Evolutionary conservation across 495 filamentous ascomycete species (phyloP).

Genomic region (Talaromyces wortmannii): DNA sequence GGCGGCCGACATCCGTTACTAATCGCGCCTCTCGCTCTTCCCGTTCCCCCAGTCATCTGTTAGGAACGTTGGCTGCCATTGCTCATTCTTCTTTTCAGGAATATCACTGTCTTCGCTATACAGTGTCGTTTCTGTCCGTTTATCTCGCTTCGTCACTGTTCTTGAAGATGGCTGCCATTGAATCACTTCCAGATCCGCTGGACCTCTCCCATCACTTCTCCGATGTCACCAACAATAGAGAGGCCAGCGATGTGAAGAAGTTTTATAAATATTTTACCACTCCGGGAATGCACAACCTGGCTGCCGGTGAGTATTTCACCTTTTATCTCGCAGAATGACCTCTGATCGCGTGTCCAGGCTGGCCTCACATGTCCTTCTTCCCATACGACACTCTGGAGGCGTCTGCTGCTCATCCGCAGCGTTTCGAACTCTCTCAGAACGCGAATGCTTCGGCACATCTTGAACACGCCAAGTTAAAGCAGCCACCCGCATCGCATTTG

Average conservation of each 20-base stretch:
- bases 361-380: conserved; percentile 76
- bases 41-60: too few relatives aligned
- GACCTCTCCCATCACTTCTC: conserved; percentile 80
- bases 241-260: conserved; percentile 59
- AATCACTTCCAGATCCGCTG: conserved; percentile 29
- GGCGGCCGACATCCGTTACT: too few relatives aligned
- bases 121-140: too few relatives aligned
- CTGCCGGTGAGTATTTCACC: conserved; percentile 58
- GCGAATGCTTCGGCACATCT: conserved; percentile 40
- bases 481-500: conserved; percentile 39
- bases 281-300: conserved; percentile 78
- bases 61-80: too few relatives aligned
- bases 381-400: conserved; percentile 88
- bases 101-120: too few relatives aligned
- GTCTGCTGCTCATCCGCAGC: conserved; percentile 61
- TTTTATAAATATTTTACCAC: conserved; percentile 83
- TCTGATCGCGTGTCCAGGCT: conserved; percentile 37
- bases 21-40: too few relatives aligned
- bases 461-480: conserved; percentile 23
- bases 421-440: conserved; percentile 64
- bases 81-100: too few relatives aligned
- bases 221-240: conserved; percentile 54
- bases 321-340: background rate
- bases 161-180: background rate
- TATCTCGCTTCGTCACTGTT: background rate